Conservation (phyloP, 169 alveolate species). For the Eimeria acervulina region DNA sequence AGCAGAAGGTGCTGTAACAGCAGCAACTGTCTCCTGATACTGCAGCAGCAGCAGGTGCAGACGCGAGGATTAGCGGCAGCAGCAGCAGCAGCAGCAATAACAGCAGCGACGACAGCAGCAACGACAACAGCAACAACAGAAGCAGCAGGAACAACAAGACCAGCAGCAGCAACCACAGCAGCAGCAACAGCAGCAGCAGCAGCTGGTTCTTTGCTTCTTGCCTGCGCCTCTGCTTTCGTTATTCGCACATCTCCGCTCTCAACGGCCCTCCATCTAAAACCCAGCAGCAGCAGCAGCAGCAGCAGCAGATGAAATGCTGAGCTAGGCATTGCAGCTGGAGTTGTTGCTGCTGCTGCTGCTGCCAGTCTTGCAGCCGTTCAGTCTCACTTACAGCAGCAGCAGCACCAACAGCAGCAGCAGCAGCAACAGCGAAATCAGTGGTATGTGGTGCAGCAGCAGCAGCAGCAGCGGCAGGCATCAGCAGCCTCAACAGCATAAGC, state of each 20-base stretch:
- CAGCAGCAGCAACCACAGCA: background rate
- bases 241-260: slow-evolving; percentile 20
- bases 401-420: slow-evolving; percentile 2
- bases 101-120: background rate
- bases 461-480: background rate
- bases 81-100: background rate
- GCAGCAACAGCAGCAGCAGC: background rate
- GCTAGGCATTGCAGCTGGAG: background rate
- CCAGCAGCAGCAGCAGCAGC: too few species aligned
- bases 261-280: too few species aligned
- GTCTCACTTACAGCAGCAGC: too few species aligned
- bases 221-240: slow-evolving; percentile 21
- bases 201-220: too few species aligned
- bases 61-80: background rate
- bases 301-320: too few species aligned
- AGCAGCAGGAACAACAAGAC: too few species aligned
- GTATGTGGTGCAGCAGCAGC: background rate
- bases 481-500: too few species aligned
- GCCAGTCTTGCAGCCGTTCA: background rate
- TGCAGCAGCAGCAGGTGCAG: slow-evolving; percentile 1
- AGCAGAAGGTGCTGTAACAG: too few species aligned
- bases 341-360: background rate
- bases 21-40: too few species aligned
- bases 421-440: background rate
- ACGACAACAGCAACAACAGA: background rate